A percentile compares a stretch with the other conserved stretches of the same genome.
phyloP scores from a whole-genome alignment of 1,284 basidiomycete genomes.

The Psilocybe mexicana region DNA sequence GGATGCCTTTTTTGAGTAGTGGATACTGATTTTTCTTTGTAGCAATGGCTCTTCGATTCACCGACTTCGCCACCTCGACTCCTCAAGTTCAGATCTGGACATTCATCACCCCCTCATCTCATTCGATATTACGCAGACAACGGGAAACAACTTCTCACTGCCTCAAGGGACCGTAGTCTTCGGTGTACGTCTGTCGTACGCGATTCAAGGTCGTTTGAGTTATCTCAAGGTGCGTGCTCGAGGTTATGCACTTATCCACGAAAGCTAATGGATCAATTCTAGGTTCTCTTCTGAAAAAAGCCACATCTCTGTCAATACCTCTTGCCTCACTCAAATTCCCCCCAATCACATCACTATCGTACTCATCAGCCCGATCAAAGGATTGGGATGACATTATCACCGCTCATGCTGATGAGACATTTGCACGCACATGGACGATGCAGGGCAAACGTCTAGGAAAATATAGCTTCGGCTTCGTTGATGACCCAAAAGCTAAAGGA shows the following conservation, averaged over 20 bases:
- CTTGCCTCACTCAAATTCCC: conserved; percentile 82
- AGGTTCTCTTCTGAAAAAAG: conserved; percentile 85
- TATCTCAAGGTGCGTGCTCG: conserved; percentile 80
- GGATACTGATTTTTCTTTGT: conserved; percentile 7
- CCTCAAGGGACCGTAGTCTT: conserved; percentile 85
- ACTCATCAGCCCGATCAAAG: conserved; percentile 81
- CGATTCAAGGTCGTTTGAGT: conserved; percentile 90
- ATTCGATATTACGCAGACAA: conserved; percentile 96
- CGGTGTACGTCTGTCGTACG: conserved; percentile 91
- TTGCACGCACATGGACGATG: conserved; percentile 87
- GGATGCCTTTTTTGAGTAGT: background rate
- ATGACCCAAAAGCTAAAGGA: conserved; percentile 48
- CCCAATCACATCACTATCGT: conserved; percentile 75
- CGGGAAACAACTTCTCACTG: conserved; percentile 91
- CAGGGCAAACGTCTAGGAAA: conserved; percentile 82
- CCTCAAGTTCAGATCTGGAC: conserved; percentile 91
- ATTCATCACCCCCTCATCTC: conserved; percentile 87
- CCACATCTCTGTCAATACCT: conserved; percentile 78
- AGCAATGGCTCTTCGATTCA: conserved; percentile 99
- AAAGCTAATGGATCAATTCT: background rate
- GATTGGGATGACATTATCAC: conserved; percentile 99
- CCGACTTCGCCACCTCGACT: conserved; percentile 84
- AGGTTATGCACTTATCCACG: background rate
- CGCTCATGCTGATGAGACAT: conserved; percentile 79
- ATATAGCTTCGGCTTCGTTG: conserved; percentile 57